Evolutionary conservation across 176 grass and related monocot species (phyloP).

Genomic region (Neostapfia colusana): DNA sequence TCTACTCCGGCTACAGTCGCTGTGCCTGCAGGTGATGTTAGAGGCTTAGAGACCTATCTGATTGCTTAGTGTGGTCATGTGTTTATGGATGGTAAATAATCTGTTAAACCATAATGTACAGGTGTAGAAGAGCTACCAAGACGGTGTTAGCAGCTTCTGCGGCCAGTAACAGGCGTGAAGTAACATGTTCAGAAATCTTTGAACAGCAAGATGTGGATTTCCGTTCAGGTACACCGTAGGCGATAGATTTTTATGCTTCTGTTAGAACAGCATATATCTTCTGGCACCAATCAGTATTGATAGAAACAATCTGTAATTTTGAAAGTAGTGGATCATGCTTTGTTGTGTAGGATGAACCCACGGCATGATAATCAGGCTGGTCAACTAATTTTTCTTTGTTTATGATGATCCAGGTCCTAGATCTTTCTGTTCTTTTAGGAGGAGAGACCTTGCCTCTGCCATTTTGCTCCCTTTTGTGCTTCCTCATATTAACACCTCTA

Average conservation of each 20-base stretch:
- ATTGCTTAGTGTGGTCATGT: slow-evolving; percentile 7
- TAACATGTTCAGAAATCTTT: slow-evolving; percentile 23
- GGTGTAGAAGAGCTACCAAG: slow-evolving; percentile 36
- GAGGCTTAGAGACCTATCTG: too few species aligned
- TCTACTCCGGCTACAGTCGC: slow-evolving; percentile 28
- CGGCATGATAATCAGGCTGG: not conserved
- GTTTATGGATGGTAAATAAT: slow-evolving; percentile 21
- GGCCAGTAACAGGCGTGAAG: slow-evolving; percentile 32
- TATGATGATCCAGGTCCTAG: slow-evolving; percentile 25
- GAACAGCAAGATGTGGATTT: slow-evolving; percentile 19
- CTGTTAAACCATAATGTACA: slow-evolving; percentile 30
- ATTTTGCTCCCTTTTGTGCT: slow-evolving; percentile 59
- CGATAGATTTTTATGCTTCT: not conserved
- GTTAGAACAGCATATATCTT: not conserved
- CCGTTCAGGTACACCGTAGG: slow-evolving; percentile 7
- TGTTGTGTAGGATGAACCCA: slow-evolving; percentile 12
- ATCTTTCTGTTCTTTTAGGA: slow-evolving; percentile 46
- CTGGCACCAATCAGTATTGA: not conserved
- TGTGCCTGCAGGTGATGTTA: slow-evolving; percentile 42
- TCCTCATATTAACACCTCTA: slow-evolving; percentile 51
- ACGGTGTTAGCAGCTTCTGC: slow-evolving; percentile 2
- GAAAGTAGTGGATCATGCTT: not conserved
- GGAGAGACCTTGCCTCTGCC: slow-evolving; percentile 61
- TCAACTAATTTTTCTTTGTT: slow-evolving; percentile 21
- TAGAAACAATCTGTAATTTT: not conserved